Evolutionary conservation across 2,329 filamentous ascomycete species (phyloP), one percentile per base, ranked within the genome.

Genomic region (Microdochium trichocladiopsis): DNA sequence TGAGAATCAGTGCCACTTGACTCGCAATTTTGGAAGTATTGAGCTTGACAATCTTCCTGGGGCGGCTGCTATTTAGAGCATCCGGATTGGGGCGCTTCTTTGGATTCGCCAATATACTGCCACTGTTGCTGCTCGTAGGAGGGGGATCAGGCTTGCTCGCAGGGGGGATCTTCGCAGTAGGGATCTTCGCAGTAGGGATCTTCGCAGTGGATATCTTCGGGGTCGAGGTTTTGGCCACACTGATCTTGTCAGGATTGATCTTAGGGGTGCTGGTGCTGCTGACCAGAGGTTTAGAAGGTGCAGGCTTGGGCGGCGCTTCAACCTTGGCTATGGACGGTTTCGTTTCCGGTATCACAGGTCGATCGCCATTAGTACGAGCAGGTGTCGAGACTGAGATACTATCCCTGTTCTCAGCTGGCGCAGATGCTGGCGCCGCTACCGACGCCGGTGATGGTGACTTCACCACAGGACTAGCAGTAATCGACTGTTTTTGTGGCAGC

Each of bases 41-140:
- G 11, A 67, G 59, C 52, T 65, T 66, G n/a, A 67, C 53, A 6
- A 67, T 58, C 57, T 67, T 67, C 5, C 58, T 61, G 16, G 64
- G 64, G 11, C 63, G 59, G 10, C 55, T 51, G 6, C 60, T 56
- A 18, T 64, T 63, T 25, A 21, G 41, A 5, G 56, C 59, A 43
- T 66, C 65, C 4, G 60, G 60, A 24, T 62, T 66, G 4, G 59
- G 52, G 3, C 65, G 59, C 50, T 67, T 67, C 3, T 57, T 47
- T 2, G 55, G 31, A 28, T 55, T 54, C 6, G 55, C 49, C 16
- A 48, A 12, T 11, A 52, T 31, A 28, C 49, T 48, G 24, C 49
- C 28, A 8, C 47, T 50, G 5, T 52, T 52, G 25, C 41, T 53
- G 25, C n/a, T 43, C 45, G 41, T 31, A 23, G 28, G 22, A 22